Base-by-base conservation (phyloP, 129 eudicot species). In the Mikania micrantha region DNA sequence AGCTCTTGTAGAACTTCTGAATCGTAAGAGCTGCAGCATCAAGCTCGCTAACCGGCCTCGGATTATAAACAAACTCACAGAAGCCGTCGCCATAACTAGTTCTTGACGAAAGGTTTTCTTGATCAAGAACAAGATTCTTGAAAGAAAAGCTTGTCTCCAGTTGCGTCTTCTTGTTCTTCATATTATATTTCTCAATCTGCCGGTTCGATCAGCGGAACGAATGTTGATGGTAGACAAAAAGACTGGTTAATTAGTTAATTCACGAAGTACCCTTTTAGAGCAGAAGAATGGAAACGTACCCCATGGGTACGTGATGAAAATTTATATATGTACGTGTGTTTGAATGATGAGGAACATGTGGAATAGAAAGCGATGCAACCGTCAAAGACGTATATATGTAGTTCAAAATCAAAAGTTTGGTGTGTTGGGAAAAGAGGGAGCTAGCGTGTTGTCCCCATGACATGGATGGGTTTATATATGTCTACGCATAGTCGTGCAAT, bases 1-100 rank as follows among this genome's bases (percentile, higher is more conserved):
- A 88, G 45, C 95, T 83, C 74, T 85, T 88, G 65, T 88, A 88
- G 19, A 63, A 76, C 34, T 88, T 88, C 75, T 88, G 95, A 67
- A 88, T 67, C 62, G 79, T 88, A n/a, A 85, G 61, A 3, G 95
- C 87, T 7, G 95, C 91, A 35, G 75, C 74, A 53, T 78, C 77
- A 16, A 78, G 81, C 77, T 84, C 77, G 19, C 53, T 32, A 70
- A 25, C 68, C 0, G 83, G 71, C 56, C 34, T 70, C 10, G 69
- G 70, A 25, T 28, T 24, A 27, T 42, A 53, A 59, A 59, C 75
- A 24, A 48, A 48, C 47, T 61, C 62, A 28, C 21, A 39, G 78
- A 34, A 72, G 1, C 45, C 78, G 40, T 64, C 35, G 47, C 41
- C 41, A 2, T 24, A 61, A 40, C 9, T 25, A 13, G 49, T 63